These are phyloP conservation scores for Elsinoe fawcettii DNA, from an alignment of 2,329 filamentous ascomycete species.

Conservation along the genomic window DNA sequence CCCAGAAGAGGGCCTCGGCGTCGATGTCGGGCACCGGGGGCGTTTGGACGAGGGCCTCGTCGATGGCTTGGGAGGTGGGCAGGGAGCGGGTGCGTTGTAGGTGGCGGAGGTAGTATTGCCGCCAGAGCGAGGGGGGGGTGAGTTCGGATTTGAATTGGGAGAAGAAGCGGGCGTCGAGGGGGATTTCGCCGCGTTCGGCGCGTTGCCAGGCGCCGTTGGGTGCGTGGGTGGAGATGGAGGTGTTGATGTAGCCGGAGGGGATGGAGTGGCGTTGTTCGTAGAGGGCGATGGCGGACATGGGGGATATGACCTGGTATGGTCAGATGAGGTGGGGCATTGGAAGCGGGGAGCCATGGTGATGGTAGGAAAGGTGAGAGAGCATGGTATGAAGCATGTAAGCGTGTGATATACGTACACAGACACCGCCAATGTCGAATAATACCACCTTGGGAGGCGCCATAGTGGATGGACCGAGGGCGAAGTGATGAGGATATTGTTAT, in stretches of 20 bases:
- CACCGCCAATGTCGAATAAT: constrained; percentile 92
- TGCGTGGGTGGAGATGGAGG: constrained; percentile 70
- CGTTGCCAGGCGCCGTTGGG: constrained; percentile 81
- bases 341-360: neutral
- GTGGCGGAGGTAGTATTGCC: constrained; percentile 41
- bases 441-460: constrained; percentile 55
- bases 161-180: constrained; percentile 69
- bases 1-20: constrained; percentile 72
- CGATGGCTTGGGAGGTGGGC: constrained; percentile 33
- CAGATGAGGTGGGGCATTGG: constrained; percentile 14
- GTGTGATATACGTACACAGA: constrained; percentile 64
- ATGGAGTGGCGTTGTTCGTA: constrained; percentile 73
- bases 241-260: constrained; percentile 84
- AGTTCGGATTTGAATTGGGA: constrained; percentile 67
- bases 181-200: constrained; percentile 75
- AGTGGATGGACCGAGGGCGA: neutral
- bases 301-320: constrained; percentile 65
- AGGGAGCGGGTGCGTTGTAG: constrained; percentile 14
- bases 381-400: neutral
- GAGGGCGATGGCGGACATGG: constrained; percentile 86
- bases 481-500: neutral
- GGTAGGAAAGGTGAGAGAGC: constrained; percentile 10
- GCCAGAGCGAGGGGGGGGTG: constrained; percentile 59
- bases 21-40: constrained; percentile 67
- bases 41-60: constrained; percentile 24